Evolutionary conservation across 2,329 filamentous ascomycete species (phyloP), one percentile per base, ranked within the genome.

Genomic region (Aspergillus alliaceus): DNA sequence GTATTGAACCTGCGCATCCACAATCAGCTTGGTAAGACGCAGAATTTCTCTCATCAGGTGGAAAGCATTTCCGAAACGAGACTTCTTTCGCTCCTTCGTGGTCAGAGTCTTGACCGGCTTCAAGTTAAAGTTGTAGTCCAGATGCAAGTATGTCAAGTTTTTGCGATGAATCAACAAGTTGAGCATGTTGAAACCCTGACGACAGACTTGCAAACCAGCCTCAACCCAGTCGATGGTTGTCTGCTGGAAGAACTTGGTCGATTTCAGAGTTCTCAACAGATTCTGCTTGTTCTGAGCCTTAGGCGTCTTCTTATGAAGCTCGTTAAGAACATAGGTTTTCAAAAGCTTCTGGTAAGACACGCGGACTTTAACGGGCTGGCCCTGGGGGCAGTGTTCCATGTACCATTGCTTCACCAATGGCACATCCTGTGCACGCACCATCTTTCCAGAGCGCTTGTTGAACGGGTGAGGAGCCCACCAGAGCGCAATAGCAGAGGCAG

Each of bases 401-500:
- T 99, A 99, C 90, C 92, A 98, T 74, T 98, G 95, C 77, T 99
- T 99, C 52, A 99, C 90, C 8, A 99, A 80, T 4, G 96, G 92
- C 20, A 99, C 95, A 74, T 99, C 96, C 75, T 99, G 93, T 12
- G 95, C 95, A 53, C 96, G 87, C 59, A 98, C 93, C 93, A 97
- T 99, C 64, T 87, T 89, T 34, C 95, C 95, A 37, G 95, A 98
- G 56, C 95, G 86, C 68, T 92, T 88, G 75, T 99, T 88, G 73
- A 99, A 99, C 0, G 96, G 95, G 72, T 90, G 96, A 24, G 95
- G 96, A 27, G 95, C 93, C 96, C 96, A 99, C 93, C 95, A 99
- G 22, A 99, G 80, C 51, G 91, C 87, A 63, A 99, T 96, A 2
- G 95, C 96, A 12, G 91, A 89, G 3, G 93, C 85, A 4, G 95